Evolutionary conservation across 441 rosid genomes (phyloP).

Genomic region (Biscutella laevigata): DNA sequence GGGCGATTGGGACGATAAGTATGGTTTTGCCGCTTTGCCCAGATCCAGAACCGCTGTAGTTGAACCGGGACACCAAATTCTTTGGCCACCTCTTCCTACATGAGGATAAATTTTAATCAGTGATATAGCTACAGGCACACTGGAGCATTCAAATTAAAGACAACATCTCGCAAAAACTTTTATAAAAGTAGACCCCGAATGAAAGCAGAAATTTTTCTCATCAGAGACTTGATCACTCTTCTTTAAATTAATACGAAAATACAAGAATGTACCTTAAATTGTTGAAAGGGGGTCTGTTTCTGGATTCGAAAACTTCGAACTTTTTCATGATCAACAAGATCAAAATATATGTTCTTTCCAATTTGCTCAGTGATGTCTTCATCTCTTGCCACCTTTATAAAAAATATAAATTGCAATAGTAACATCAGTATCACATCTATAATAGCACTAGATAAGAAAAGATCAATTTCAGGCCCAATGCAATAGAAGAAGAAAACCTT

Average conservation of each 20-base stretch:
- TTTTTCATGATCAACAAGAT: constrained; percentile 92
- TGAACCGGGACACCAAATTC: constrained; percentile 85
- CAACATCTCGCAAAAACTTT: neutral
- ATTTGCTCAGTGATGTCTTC: constrained; percentile 80
- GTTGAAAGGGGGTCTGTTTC: constrained; percentile 61
- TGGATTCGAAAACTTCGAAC: constrained; percentile 79
- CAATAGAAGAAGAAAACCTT: constrained; percentile 36
- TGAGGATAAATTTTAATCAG: neutral
- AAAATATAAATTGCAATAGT: constrained; percentile 23
- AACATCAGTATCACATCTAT: constrained; percentile 5
- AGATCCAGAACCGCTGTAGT: constrained; percentile 83
- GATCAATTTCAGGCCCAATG: constrained; percentile 1
- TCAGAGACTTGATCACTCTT: neutral
- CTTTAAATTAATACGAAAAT: neutral
- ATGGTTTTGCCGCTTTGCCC: constrained; percentile 98
- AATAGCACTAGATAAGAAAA: too few species aligned
- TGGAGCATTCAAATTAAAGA: neutral
- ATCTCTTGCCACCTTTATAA: constrained; percentile 73
- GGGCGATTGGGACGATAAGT: constrained; percentile 97
- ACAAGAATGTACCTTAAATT: constrained; percentile 55
- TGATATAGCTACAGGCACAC: neutral
- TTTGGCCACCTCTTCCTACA: constrained; percentile 89
- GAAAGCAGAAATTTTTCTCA: neutral
- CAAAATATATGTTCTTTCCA: constrained; percentile 81
- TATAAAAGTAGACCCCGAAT: too few species aligned